These are phyloP conservation scores for Wolfiporia cocos DNA, from an alignment of 1,284 basidiomycete genomes.

Conservation along the genomic window DNA sequence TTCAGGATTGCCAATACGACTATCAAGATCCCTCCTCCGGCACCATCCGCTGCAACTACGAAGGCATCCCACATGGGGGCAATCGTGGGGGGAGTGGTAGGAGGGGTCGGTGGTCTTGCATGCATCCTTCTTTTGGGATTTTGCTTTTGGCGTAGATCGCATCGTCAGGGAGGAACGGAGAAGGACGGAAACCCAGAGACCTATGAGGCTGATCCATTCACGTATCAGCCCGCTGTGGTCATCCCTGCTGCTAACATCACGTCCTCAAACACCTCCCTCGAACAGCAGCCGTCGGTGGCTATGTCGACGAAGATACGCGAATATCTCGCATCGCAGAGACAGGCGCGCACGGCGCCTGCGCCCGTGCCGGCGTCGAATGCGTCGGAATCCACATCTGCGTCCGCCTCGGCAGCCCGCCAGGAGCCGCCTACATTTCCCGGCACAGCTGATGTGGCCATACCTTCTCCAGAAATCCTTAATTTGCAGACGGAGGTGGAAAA, in stretches of 20 bases:
- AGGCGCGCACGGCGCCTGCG: not conserved
- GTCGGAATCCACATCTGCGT: conserved; percentile 3
- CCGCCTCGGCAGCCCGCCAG: conserved; percentile 12
- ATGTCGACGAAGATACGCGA: conserved; percentile 15
- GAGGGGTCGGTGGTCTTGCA: conserved; percentile 11
- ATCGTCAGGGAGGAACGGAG: not conserved
- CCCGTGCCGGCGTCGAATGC: conserved; percentile 2
- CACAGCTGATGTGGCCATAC: conserved; percentile 1
- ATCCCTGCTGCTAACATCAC: too few species aligned
- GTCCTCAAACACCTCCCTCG: not conserved
- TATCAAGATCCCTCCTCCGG: conserved; percentile 5
- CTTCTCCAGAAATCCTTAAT: conserved; percentile 19
- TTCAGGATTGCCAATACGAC: conserved; percentile 13
- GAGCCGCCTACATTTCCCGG: conserved; percentile 14
- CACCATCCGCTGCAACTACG: not conserved
- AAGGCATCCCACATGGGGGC: conserved; percentile 5
- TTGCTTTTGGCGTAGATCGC: conserved; percentile 7
- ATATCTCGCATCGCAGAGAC: not conserved
- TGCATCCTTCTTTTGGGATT: conserved; percentile 1
- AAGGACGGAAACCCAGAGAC: not conserved
- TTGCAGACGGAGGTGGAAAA: conserved; percentile 22
- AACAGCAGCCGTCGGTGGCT: not conserved
- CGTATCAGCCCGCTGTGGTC: too few species aligned
- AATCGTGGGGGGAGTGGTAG: conserved; percentile 15
- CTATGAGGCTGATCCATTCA: too few species aligned